Evolutionary conservation across 2,329 filamentous ascomycete genomes (phyloP), one percentile per base, ranked within the genome.

Genomic region (Fusarium pseudonygamai): DNA sequence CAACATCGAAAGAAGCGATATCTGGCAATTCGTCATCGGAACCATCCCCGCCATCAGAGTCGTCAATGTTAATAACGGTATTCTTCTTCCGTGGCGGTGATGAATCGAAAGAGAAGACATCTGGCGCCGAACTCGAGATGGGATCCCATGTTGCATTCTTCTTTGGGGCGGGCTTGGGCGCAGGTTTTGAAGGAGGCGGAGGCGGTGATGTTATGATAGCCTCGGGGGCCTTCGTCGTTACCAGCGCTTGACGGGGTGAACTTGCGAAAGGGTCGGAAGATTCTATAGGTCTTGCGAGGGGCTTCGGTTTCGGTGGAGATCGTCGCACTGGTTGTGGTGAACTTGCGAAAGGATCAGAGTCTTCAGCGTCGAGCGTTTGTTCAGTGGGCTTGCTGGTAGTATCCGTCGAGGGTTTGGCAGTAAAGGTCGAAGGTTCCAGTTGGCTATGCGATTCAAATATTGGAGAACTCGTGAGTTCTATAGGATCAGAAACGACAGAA

Each of bases 91-190:
- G 62, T 22, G 64, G 67, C 6, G 75, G 66, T 7, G 68, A 74
- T 1, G 74, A 78, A 45, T 60, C 63, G 26, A 74, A 78, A 1
- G 69, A 71, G 16, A 69, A 58, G 6, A 65, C 64, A 50, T 87
- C 83, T 2, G 86, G 87, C 8, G 86, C 86, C 3, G 86, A 88
- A 75, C 87, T 89, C 1, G 87, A 88, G 57, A 88, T 88, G 0
- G 85, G 86, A 73, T 87, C 86, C 85, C 85, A 87, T 1, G 79
- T 78, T 7, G 76, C 55, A 16, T 67, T 68, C 46, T 65, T 69
- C 42, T 50, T 69, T 7, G 49, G 50, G 13, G 53, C 39, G 14
- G 45, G 60, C 22, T 69, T 71, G 11, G 50, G 36, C 3, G 40
- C 47, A 32, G 42, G 59, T 20, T 66, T 72, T 11, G 50, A 30